These are phyloP conservation scores for Fusarium mexicanum DNA, from an alignment of 2,329 filamentous ascomycete genomes.

Conservation along the genomic window DNA sequence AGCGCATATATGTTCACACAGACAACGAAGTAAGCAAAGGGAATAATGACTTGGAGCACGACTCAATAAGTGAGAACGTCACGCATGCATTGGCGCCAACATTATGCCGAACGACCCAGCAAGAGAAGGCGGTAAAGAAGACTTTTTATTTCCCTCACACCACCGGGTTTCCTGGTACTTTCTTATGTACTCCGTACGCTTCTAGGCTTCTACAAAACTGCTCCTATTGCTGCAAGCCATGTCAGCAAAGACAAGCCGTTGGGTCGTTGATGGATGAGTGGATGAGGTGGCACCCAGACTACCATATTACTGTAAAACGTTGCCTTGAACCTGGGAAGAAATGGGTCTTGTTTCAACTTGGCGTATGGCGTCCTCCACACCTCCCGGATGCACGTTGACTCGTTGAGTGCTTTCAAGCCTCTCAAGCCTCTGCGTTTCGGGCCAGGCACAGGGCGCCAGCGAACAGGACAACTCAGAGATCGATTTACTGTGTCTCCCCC, in stretches of 20 bases:
- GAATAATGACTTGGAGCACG: background rate
- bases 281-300: conserved; percentile 27
- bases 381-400: conserved; percentile 27
- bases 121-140: conserved; percentile 26
- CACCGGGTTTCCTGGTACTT: conserved; percentile 17
- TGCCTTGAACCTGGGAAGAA: conserved; percentile 27
- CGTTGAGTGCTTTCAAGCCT: conserved; percentile 22
- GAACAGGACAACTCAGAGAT: conserved; percentile 28
- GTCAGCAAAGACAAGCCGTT: conserved; percentile 9
- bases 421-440: conserved; percentile 33
- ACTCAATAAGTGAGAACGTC: conserved; percentile 25
- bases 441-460: conserved; percentile 26
- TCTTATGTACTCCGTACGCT: background rate
- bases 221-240: conserved; percentile 25
- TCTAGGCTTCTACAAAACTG: background rate
- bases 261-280: conserved; percentile 5
- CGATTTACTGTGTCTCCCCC: conserved; percentile 4
- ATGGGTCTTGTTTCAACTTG: conserved; percentile 36
- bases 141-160: conserved; percentile 31
- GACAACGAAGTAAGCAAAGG: conserved; percentile 1
- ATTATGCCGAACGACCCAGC: conserved; percentile 18
- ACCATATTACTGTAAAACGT: background rate
- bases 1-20: conserved; percentile 8
- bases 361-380: conserved; percentile 30
- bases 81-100: conserved; percentile 36